Evolutionary conservation across 345 rosid genomes (phyloP).

Genomic region (Populus ilicifolia): DNA sequence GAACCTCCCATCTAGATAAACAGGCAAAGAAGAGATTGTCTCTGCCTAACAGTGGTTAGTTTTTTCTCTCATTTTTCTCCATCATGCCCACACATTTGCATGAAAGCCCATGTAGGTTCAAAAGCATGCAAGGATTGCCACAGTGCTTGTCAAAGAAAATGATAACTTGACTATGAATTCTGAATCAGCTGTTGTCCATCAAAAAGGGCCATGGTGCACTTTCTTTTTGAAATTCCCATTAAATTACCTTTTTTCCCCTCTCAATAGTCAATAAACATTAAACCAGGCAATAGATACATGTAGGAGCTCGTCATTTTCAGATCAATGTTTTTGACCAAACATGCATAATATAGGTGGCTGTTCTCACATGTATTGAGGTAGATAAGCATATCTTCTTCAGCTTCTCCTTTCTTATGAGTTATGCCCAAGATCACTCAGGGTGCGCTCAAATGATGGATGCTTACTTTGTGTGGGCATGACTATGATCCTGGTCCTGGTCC

Average conservation of each 20-base stretch:
- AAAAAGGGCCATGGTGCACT: not conserved
- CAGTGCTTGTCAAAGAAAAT: not conserved
- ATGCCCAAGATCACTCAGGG: not conserved
- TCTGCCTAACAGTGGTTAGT: conserved; percentile 64
- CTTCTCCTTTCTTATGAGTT: not conserved
- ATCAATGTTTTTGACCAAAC: not conserved
- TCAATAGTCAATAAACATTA: not conserved
- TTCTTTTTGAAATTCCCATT: not conserved
- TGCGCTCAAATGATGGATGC: not conserved
- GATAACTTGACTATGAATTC: not conserved
- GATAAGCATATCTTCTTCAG: not conserved
- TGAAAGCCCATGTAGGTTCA: not conserved
- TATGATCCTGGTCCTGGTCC: not conserved
- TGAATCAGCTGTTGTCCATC: not conserved
- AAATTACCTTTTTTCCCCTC: not conserved
- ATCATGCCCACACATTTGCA: not conserved
- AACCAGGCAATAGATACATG: not conserved
- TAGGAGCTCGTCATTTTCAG: not conserved
- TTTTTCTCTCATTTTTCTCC: conserved; percentile 5
- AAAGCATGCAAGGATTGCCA: not conserved
- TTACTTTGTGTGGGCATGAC: not conserved
- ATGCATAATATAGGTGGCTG: not conserved
- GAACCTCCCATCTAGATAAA: conserved; percentile 47
- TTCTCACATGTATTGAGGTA: not conserved
- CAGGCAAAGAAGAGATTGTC: conserved; percentile 63